Percentiles rank a stretch among this genome's conserved stretches.
Evolutionary conservation across 1,284 basidiomycete genomes (phyloP).

Genomic region (Fomes fomentarius): DNA sequence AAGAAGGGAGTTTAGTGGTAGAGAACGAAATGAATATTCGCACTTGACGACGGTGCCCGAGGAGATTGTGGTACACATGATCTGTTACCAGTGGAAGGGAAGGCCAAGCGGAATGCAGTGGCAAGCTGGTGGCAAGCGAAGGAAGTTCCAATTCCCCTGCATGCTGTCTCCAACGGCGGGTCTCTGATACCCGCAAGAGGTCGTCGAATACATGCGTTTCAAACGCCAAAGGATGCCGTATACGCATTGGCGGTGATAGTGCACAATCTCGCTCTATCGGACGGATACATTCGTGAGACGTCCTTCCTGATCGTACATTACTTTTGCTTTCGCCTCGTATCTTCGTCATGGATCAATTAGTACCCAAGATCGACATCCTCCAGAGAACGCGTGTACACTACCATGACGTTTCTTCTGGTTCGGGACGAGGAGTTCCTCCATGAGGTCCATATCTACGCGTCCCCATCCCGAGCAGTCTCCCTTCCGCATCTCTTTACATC

Average conservation of each 20-base stretch:
- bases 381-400: slow-evolving; percentile 20
- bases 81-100: no score
- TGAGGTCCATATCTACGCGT: slow-evolving; percentile 35
- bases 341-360: slow-evolving; percentile 20
- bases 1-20: no score
- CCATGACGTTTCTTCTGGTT: slow-evolving; percentile 31
- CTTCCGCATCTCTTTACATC: slow-evolving; percentile 37
- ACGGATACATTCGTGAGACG: slow-evolving; percentile 13
- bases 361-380: slow-evolving; percentile 17
- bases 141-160: no score
- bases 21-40: no score
- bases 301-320: neutral
- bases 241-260: neutral
- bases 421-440: slow-evolving; percentile 37
- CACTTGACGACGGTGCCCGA: no score
- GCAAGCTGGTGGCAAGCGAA: no score
- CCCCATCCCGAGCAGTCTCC: slow-evolving; percentile 36
- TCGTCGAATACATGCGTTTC: no score
- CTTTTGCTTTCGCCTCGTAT: slow-evolving; percentile 20
- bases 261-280: neutral
- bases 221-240: no score
- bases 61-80: no score
- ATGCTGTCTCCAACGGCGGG: no score
- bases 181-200: no score
- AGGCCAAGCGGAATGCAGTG: no score